These are phyloP conservation scores for Euphorbia peplus DNA, from an alignment of 345 rosid species.

Conservation along the genomic window DNA sequence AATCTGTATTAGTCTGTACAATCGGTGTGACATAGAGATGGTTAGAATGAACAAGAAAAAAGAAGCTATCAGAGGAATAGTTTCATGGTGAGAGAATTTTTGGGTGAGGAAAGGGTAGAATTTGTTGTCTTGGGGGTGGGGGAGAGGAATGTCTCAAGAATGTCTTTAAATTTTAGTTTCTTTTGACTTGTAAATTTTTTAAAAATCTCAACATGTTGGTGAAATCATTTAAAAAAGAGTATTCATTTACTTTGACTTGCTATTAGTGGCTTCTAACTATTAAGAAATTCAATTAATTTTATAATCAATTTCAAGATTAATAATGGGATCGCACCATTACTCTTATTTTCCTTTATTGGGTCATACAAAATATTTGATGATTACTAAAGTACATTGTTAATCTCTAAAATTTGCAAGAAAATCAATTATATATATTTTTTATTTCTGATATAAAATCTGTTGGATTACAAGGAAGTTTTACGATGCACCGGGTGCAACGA, in stretches of 20 bases:
- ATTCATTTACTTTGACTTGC: conserved; percentile 18
- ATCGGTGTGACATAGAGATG: too few species aligned
- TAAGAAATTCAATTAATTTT: neutral
- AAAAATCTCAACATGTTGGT: neutral
- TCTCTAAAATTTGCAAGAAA: neutral
- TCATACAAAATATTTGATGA: neutral
- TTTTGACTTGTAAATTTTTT: conserved; percentile 2
- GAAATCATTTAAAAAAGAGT: neutral
- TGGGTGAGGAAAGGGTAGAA: conserved; percentile 3
- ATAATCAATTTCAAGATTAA: neutral
- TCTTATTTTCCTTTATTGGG: conserved; percentile 15
- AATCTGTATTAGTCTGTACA: too few species aligned
- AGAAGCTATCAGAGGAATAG: neutral
- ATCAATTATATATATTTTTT: too few species aligned
- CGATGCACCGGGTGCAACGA: too few species aligned
- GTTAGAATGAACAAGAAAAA: neutral
- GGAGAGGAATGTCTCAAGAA: conserved; percentile 20
- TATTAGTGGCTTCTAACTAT: neutral
- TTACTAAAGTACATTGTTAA: neutral
- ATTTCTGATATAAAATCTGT: too few species aligned
- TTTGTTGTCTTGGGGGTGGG: conserved; percentile 15
- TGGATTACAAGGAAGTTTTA: too few species aligned
- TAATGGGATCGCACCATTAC: neutral
- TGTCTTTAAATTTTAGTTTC: neutral
- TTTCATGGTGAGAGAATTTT: neutral